Conservation (phyloP, 2,329 filamentous ascomycete genomes). For the Penicillium sp. region DNA sequence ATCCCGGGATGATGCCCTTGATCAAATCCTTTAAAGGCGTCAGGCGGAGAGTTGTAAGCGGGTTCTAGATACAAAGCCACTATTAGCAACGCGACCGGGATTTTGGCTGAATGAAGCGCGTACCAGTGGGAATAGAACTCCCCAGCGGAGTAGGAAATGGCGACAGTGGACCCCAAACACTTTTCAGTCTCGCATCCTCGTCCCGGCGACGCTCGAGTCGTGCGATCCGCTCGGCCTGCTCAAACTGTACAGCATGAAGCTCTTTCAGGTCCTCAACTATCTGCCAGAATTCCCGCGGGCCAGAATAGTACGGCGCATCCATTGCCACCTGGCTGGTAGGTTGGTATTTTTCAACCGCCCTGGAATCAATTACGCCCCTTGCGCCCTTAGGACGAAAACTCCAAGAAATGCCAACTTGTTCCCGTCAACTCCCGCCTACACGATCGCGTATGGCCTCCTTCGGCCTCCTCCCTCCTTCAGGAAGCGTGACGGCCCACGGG, state of each 20-base stretch:
- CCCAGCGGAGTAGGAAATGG: conserved; percentile 85
- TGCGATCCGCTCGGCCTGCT: conserved; percentile 62
- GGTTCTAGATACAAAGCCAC: conserved; percentile 59
- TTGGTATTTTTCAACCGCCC: not conserved
- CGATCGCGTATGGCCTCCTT: not conserved
- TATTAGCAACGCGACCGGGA: not conserved
- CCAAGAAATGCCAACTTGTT: not conserved
- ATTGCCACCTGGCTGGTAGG: conserved; percentile 37
- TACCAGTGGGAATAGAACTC: conserved; percentile 85
- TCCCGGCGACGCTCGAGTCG: conserved; percentile 63
- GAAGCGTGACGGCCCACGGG: conserved; percentile 25
- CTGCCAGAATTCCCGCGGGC: conserved; percentile 65
- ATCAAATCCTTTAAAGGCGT: conserved; percentile 88
- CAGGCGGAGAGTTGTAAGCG: conserved; percentile 73
- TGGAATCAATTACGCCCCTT: not conserved
- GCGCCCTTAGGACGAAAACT: not conserved
- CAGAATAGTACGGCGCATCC: conserved; percentile 66
- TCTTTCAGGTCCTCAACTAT: conserved; percentile 63
- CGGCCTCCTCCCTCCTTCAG: conserved; percentile 14
- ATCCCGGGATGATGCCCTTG: conserved; percentile 77
- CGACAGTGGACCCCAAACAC: conserved; percentile 80
- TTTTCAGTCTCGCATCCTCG: conserved; percentile 69
- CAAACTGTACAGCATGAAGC: conserved; percentile 60
- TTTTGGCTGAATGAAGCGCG: conserved; percentile 28
- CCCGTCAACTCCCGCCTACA: not conserved